These are phyloP conservation scores for Fagus crenata DNA, from an alignment of 306 rosid species.

Conservation along the genomic window DNA sequence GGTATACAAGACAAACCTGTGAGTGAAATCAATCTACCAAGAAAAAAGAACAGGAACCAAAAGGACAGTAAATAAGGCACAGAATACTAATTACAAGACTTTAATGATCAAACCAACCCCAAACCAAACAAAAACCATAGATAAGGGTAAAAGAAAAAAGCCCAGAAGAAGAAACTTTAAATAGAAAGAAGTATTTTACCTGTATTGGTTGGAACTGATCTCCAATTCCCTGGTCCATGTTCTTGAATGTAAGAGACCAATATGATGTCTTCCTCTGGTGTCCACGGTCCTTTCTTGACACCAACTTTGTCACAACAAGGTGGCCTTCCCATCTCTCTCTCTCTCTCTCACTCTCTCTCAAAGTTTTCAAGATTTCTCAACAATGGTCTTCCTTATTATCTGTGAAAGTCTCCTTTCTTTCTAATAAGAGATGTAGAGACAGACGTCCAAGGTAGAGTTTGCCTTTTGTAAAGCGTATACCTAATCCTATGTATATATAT, in stretches of 20 bases:
- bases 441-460: constrained; percentile 41
- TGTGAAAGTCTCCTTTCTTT: neutral
- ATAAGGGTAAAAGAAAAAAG: too few relatives aligned
- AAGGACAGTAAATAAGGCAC: neutral
- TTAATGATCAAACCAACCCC: constrained; percentile 24
- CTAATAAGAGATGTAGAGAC: constrained; percentile 12
- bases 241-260: constrained; percentile 92
- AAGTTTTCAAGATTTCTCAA: neutral
- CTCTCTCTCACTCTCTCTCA: constrained; percentile 1
- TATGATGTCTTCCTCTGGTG: constrained; percentile 90
- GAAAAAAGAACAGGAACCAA: neutral
- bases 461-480: constrained; percentile 17
- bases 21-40: neutral
- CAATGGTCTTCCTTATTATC: neutral
- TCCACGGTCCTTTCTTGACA: constrained; percentile 98
- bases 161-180: neutral
- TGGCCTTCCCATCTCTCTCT: constrained; percentile 77
- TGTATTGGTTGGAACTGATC: constrained; percentile 79
- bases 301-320: constrained; percentile 85
- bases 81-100: neutral
- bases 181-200: constrained; percentile 35
- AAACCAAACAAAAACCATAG: neutral
- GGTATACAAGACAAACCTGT: neutral
- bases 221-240: constrained; percentile 94
- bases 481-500: constrained; percentile 20